Conservation (phyloP, 441 rosid genomes). For the Caryocar brasiliense region DNA sequence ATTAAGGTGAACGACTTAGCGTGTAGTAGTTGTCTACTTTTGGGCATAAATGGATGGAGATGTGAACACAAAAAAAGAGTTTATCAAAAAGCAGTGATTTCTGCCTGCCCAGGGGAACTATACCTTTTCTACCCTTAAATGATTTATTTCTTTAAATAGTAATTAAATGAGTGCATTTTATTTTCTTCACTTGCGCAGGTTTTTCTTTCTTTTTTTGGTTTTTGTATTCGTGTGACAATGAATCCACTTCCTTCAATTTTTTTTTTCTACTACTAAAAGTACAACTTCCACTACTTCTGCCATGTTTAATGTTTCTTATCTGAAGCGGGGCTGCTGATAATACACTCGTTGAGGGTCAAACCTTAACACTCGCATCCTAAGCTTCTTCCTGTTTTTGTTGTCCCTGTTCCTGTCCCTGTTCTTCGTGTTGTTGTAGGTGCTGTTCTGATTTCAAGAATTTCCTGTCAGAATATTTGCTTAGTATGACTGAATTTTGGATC, state of each 20-base stretch:
- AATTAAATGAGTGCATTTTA: no score
- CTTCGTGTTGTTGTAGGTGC: no score
- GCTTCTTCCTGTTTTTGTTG: no score
- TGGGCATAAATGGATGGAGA: slow-evolving; percentile 18
- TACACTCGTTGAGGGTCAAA: no score
- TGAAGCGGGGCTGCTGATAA: neutral
- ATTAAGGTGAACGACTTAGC: slow-evolving; percentile 25
- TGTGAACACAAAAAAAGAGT: slow-evolving; percentile 14
- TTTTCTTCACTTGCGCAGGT: slow-evolving; percentile 20
- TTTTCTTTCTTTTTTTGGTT: slow-evolving; percentile 17
- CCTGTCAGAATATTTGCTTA: slow-evolving; percentile 23
- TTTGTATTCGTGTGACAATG: slow-evolving; percentile 25
- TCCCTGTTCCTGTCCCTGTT: no score
- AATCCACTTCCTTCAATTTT: slow-evolving; percentile 19
- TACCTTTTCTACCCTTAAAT: slow-evolving; percentile 18
- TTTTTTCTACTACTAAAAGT: neutral
- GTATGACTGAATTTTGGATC: slow-evolving; percentile 24
- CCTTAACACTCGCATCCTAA: slow-evolving; percentile 12
- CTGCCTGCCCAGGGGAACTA: slow-evolving; percentile 9
- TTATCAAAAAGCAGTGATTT: slow-evolving; percentile 9
- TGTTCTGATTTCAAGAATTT: no score
- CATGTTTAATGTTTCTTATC: neutral
- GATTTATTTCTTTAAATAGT: neutral
- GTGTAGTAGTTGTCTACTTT: slow-evolving; percentile 33
- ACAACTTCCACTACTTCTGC: slow-evolving; percentile 1